Evolutionary conservation across 129 eudicot genomes (phyloP), one percentile per base, ranked within the genome.

Genomic region (Kitagawia praeruptora): DNA sequence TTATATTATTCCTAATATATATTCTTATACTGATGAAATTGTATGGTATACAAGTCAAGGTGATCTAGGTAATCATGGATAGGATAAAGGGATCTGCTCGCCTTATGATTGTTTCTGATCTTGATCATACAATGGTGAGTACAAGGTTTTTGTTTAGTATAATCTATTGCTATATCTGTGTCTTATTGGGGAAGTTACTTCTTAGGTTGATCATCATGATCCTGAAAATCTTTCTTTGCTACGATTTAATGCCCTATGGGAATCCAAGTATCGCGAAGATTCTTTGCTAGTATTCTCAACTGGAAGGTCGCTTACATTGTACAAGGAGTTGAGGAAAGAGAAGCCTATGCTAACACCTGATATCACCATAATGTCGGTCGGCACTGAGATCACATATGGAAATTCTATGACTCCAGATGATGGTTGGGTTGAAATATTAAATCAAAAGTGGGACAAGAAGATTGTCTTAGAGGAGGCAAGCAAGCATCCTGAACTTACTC

Each of bases 341-440:
- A 95, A 92, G 82, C 98, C 97, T n/a, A 87, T 95, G 98, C 44
- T 92, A 78, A 95, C 98, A 69, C 98, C 98, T 23, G 98, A 95
- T 80, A 87, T 95, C 77, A 90, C 97, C 10, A 92, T 95, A 77
- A 88, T 89, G 98, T 95, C 98, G n/a, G 98, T 95, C 31, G 98
- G 98, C 81, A 95, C 98, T 5, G 98, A 95, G 86, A 95, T 95
- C 53, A 83, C 92, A 19, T 91, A 88, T 39, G 97, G 98, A 44
- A 88, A 89, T 83, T 80, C 82, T 15, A 88, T 94, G 97, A 92
- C 86, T 48, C 98, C 93, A 0, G 98, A 95, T 87, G 89, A 92
- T 63, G 98, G 98, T 23, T 95, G 98, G 98, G 86, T 89, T 63
- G 91, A 88, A 47, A 21, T 80, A 82, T 54, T 95, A 44, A 90